These are phyloP conservation scores for Pelargonium cotyledonis DNA, from an alignment of 441 rosid species.

Conservation along the genomic window DNA sequence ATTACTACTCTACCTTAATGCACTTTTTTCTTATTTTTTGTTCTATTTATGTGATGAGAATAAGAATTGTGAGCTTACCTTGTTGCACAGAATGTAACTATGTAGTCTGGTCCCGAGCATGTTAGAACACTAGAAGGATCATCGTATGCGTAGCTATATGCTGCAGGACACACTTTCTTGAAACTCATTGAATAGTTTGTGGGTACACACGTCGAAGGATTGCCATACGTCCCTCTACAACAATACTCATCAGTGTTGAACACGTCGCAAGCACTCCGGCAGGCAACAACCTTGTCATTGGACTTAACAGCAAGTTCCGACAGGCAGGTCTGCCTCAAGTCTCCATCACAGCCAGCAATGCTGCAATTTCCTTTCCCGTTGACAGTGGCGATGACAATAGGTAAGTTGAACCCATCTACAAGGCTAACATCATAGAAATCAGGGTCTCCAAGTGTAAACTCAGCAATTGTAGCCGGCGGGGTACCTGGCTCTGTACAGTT, in stretches of 20 bases:
- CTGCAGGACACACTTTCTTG: constrained; percentile 77
- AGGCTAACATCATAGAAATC: constrained; percentile 89
- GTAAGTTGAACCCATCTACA: constrained; percentile 80
- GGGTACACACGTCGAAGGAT: constrained; percentile 55
- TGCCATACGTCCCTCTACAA: constrained; percentile 67
- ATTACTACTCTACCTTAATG: too few relatives aligned
- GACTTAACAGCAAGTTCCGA: constrained; percentile 51
- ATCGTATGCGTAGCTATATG: constrained; percentile 93
- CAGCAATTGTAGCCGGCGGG: constrained; percentile 76
- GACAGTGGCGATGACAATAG: constrained; percentile 51
- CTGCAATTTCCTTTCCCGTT: constrained; percentile 76
- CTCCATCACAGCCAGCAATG: constrained; percentile 55
- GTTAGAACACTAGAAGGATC: constrained; percentile 81
- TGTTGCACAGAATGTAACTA: constrained; percentile 57
- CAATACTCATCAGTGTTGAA: constrained; percentile 86
- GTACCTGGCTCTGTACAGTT: constrained; percentile 55
- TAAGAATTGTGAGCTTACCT: constrained; percentile 32
- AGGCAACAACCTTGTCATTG: constrained; percentile 57
- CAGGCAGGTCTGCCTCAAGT: constrained; percentile 54
- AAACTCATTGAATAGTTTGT: constrained; percentile 74
- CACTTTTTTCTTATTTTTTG: neutral
- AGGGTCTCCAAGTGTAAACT: constrained; percentile 52
- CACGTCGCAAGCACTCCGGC: constrained; percentile 93
- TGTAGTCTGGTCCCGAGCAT: constrained; percentile 68
- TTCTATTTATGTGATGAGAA: neutral